These are phyloP conservation scores for Chytriomyces sp. DNA, from an alignment of 192 early-diverging fungal species.

Conservation along the genomic window DNA sequence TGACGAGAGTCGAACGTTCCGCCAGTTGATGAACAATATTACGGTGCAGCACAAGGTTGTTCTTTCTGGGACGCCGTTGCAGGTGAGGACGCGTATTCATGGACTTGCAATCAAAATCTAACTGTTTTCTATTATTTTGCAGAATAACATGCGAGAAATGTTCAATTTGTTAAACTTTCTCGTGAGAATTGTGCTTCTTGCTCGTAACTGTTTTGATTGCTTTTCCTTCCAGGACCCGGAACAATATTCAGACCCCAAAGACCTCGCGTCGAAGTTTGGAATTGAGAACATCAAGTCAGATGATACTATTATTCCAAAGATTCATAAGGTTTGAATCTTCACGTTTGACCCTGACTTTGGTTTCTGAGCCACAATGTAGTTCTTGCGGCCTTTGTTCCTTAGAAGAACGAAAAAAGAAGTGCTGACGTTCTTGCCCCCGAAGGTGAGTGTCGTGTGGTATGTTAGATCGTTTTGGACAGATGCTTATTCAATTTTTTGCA, in stretches of 20 bases:
- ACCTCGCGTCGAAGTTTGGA: slow-evolving; percentile 40
- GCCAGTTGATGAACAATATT: slow-evolving; percentile 50
- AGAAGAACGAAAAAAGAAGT: slow-evolving; percentile 67
- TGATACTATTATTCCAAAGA: slow-evolving; percentile 53
- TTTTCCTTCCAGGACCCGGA: slow-evolving; percentile 49
- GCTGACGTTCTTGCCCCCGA: slow-evolving; percentile 59
- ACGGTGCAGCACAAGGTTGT: slow-evolving; percentile 56
- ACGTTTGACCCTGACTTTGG: neutral
- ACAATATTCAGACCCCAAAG: slow-evolving; percentile 60
- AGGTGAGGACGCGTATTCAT: too few species aligned
- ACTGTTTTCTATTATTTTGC: too few species aligned
- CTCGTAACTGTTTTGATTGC: neutral
- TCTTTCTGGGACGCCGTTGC: slow-evolving; percentile 59
- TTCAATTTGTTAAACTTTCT: slow-evolving; percentile 75
- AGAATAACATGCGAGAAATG: slow-evolving; percentile 71
- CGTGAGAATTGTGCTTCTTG: slow-evolving; percentile 4
- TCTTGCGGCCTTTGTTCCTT: slow-evolving; percentile 70
- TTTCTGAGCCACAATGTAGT: slow-evolving; percentile 13
- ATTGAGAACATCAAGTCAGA: slow-evolving; percentile 52
- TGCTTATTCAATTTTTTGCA: too few species aligned
- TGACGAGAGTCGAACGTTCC: slow-evolving; percentile 61
- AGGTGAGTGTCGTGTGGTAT: too few species aligned
- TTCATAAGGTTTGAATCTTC: slow-evolving; percentile 54
- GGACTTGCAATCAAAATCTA: too few species aligned
- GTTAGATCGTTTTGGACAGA: too few species aligned